Percentiles rank a stretch among this genome's conserved stretches.
phyloP scores from a whole-genome alignment of 140 eudicot genomes.

The Oenanthe javanica region DNA sequence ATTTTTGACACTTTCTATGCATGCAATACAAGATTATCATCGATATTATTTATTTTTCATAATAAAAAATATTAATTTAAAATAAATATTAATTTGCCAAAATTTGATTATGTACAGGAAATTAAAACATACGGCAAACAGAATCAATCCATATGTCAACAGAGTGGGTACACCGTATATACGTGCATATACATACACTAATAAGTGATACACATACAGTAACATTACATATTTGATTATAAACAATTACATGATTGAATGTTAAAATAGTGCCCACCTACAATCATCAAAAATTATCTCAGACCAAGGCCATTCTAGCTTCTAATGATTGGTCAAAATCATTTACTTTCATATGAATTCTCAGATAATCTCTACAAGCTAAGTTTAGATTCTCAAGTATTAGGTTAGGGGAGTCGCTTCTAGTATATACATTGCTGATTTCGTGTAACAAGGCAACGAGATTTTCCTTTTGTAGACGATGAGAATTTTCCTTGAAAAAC shows the following conservation, averaged over 20 bases:
- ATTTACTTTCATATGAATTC: slow-evolving; percentile 9
- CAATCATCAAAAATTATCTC: background rate
- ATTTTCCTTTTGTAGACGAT: slow-evolving; percentile 28
- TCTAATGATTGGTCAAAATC: slow-evolving; percentile 8
- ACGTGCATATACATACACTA: too few relatives aligned
- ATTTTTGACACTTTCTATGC: background rate
- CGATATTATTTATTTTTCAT: too few relatives aligned
- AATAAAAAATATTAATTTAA: too few relatives aligned
- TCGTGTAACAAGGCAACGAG: slow-evolving; percentile 34
- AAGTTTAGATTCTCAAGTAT: slow-evolving; percentile 35
- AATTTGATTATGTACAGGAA: too few relatives aligned
- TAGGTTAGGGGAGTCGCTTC: slow-evolving; percentile 31
- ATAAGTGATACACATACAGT: too few relatives aligned
- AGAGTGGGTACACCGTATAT: too few relatives aligned
- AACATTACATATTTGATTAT: background rate
- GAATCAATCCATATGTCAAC: too few relatives aligned
- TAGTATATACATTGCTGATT: slow-evolving; percentile 18
- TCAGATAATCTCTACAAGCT: slow-evolving; percentile 54
- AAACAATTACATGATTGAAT: background rate
- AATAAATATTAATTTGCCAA: too few relatives aligned
- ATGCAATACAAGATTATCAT: too few relatives aligned
- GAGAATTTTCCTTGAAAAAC: slow-evolving; percentile 36
- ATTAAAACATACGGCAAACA: too few relatives aligned
- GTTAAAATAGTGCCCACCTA: background rate
- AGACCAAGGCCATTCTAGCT: slow-evolving; percentile 1